Evolutionary conservation across 2,329 filamentous ascomycete genomes (phyloP).

Genomic region (Teratosphaeria epicoccoides): DNA sequence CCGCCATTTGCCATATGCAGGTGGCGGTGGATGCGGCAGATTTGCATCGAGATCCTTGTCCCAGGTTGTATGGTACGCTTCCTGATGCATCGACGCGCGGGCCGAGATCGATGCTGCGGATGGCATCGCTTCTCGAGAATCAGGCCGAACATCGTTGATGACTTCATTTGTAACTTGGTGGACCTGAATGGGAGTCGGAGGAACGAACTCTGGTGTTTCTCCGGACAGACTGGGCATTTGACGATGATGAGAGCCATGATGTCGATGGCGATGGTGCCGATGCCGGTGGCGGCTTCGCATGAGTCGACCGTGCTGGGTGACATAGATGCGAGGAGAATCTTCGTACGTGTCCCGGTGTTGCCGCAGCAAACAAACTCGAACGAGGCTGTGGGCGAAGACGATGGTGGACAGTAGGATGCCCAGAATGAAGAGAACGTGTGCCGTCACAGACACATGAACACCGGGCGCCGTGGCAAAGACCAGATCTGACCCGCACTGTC

Average conservation of each 20-base stretch:
- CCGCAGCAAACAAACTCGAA: slow-evolving; percentile 57
- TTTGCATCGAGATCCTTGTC: slow-evolving; percentile 12
- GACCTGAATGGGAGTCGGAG: slow-evolving; percentile 64
- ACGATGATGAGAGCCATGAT: slow-evolving; percentile 24
- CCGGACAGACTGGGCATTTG: slow-evolving; percentile 9
- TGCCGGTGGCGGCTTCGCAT: slow-evolving; percentile 4
- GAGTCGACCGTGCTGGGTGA: slow-evolving; percentile 1
- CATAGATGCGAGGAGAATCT: slow-evolving; percentile 1
- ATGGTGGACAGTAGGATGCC: slow-evolving; percentile 63
- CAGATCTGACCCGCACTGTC: slow-evolving; percentile 49
- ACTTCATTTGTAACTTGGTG: slow-evolving; percentile 53
- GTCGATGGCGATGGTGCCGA: slow-evolving; percentile 1
- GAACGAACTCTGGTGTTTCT: slow-evolving; percentile 46
- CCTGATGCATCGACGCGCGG: slow-evolving; percentile 18
- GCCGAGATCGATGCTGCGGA: slow-evolving; percentile 5
- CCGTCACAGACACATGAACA: slow-evolving; percentile 54
- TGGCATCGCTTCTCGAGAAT: slow-evolving; percentile 12
- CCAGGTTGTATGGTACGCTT: slow-evolving; percentile 5
- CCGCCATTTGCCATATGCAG: slow-evolving; percentile 77
- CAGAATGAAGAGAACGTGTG: slow-evolving; percentile 71
- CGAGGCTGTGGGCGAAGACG: slow-evolving; percentile 69
- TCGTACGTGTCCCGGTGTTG: not conserved
- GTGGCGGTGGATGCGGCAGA: slow-evolving; percentile 45
- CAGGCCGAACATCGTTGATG: slow-evolving; percentile 8
- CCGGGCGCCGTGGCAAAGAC: slow-evolving; percentile 54